phyloP scores from a whole-genome alignment of 1,284 basidiomycete genomes.

The Malassezia sympodialis region DNA sequence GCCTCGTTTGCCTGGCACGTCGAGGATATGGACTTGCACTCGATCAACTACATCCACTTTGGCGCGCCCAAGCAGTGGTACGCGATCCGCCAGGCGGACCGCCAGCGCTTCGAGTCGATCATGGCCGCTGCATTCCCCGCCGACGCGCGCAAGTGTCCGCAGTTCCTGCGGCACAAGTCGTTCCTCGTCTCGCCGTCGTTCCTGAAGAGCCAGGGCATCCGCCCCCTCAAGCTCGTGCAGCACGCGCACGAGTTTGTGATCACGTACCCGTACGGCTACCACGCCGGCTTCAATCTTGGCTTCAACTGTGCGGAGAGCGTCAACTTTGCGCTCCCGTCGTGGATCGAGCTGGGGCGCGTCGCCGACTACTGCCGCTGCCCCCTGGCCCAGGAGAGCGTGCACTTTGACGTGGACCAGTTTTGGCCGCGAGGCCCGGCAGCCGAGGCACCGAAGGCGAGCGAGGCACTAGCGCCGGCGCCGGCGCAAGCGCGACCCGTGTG shows the following conservation, averaged over 20 bases:
- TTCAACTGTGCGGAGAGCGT: constrained; percentile 96
- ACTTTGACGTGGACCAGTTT: constrained; percentile 41
- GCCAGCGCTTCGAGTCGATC: constrained; percentile 48
- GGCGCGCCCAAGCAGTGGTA: constrained; percentile 96
- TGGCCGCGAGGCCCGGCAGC: background rate
- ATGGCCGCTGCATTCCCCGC: constrained; percentile 41
- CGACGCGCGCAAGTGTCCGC: constrained; percentile 61
- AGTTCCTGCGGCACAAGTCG: constrained; percentile 93
- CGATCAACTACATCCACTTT: constrained; percentile 98
- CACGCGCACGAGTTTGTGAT: constrained; percentile 87
- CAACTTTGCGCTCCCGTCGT: constrained; percentile 91
- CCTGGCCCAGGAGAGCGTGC: constrained; percentile 38
- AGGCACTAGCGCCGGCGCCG: background rate
- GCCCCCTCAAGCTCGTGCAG: constrained; percentile 57
- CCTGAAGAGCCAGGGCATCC: constrained; percentile 66
- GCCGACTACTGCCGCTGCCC: constrained; percentile 44
- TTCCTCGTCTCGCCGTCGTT: constrained; percentile 82
- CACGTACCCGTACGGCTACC: constrained; percentile 83
- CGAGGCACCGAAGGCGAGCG: no score
- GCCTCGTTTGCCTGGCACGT: constrained; percentile 98
- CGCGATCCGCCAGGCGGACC: constrained; percentile 76
- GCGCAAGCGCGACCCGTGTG: constrained; percentile 21
- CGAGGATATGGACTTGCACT: constrained; percentile 79
- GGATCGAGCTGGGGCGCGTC: constrained; percentile 69
- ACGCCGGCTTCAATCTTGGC: constrained; percentile 92